A percentile compares a stretch with the other conserved stretches of the same genome.
Conservation (phyloP, 192 early-diverging fungal genomes). For the Backusella morwellensis region DNA sequence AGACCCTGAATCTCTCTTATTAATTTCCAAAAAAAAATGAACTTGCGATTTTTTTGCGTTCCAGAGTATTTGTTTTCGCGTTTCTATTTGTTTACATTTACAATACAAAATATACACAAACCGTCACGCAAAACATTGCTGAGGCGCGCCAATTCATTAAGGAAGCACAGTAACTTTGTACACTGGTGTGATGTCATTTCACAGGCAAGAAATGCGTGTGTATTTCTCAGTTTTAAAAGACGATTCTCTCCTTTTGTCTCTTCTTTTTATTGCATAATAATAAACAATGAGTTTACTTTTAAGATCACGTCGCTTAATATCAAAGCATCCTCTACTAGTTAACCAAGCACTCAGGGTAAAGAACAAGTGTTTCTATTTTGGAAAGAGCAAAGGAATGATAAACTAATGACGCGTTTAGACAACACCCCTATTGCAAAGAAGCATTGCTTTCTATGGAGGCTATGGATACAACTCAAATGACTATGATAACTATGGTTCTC, state of each 20-base stretch:
- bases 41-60: too few species aligned
- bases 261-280: background rate
- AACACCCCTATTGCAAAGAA: constrained; percentile 7
- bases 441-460: constrained; percentile 20
- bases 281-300: background rate
- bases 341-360: background rate
- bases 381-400: background rate
- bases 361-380: too few species aligned
- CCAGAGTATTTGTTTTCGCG: too few species aligned
- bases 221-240: background rate
- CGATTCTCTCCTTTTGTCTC: background rate
- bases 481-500: constrained; percentile 34
- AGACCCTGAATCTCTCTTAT: background rate
- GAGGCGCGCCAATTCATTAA: too few species aligned
- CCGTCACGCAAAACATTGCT: too few species aligned
- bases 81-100: too few species aligned
- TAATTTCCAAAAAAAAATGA: background rate
- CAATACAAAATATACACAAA: too few species aligned
- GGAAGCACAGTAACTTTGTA: too few species aligned
- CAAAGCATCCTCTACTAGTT: background rate
- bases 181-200: background rate
- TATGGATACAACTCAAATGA: constrained; percentile 31
- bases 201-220: background rate
- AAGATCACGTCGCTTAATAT: background rate
- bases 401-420: constrained; percentile 9